Evolutionary conservation across 345 rosid genomes (phyloP), one percentile per base, ranked within the genome.

Genomic region (Lepidium africanum): DNA sequence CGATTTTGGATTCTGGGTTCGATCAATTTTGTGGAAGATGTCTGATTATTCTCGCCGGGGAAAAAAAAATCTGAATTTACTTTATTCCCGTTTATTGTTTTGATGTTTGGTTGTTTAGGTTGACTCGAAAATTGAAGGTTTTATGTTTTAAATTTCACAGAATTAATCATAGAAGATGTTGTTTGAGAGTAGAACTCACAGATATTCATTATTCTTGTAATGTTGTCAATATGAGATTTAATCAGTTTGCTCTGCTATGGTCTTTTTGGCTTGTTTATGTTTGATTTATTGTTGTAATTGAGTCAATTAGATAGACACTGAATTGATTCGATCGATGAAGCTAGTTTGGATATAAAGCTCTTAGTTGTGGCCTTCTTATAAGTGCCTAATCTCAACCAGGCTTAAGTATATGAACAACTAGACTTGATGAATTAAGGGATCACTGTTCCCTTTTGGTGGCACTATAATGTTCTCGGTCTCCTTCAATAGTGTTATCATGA

Each of bases 361-460:
- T 54, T 37, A 63, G 41, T 12, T 63, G 37, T 54, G 64, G 9
- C 41, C 57, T 53, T 71, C 36, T 43, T 16, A 63, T 63, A 54
- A 45, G 49, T 25, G 36, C 6, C 42, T 71, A 4, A 19, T 43
- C 35, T 39, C n/a, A 49, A 12, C 27, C 11, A 25, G 49, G 39
- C 49, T 46, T 11, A 58, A 36, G 36, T 40, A 25, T 59, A 12
- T 45, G 41, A 30, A 27, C n/a, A 16, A 16, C 32, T 52, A 33
- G 47, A 51, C 25, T 30, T 65, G 30, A 39, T 65, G 70, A 40
- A 23, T 17, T 59, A 33, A 40, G 5, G 7, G 41, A 36, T 68
- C n/a, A 11, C 15, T 57, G 16, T 49, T 39, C 14, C 14, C 33
- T 33, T 56, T 49, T 27, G 42, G 50, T 38, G 25, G 33, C 11